phyloP scores from a whole-genome alignment of 805 yeast species.

The Kodamaea kaohsiungensis region DNA sequence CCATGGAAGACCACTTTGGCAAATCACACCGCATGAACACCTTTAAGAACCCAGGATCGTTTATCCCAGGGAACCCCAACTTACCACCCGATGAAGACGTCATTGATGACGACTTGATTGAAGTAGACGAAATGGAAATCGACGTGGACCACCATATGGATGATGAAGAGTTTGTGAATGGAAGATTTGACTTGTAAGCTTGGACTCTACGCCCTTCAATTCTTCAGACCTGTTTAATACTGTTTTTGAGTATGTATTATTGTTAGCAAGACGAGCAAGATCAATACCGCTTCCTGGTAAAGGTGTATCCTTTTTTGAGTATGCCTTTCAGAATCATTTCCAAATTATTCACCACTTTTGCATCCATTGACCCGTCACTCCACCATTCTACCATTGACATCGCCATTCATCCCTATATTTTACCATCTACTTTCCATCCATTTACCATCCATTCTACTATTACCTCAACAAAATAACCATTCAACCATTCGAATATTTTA shows the following conservation, averaged over 20 bases:
- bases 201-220: background rate
- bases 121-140: constrained; percentile 47
- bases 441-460: no score
- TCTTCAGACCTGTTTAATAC: constrained; percentile 2
- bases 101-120: constrained; percentile 66
- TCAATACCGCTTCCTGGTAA: no score
- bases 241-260: constrained; percentile 5
- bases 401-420: background rate
- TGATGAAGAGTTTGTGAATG: constrained; percentile 80
- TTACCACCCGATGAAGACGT: constrained; percentile 84
- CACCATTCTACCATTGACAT: background rate
- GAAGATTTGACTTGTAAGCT: constrained; percentile 74
- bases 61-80: constrained; percentile 78
- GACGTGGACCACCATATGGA: constrained; percentile 67
- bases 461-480: no score
- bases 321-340: background rate
- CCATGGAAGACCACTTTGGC: constrained; percentile 82
- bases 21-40: constrained; percentile 38
- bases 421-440: no score
- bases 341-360: background rate
- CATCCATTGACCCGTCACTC: background rate
- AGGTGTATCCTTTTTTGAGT: no score
- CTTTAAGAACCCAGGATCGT: constrained; percentile 59
- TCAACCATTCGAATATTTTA: no score
- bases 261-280: background rate